A percentile compares a stretch with the other conserved stretches of the same genome.
Evolutionary conservation across 2,329 filamentous ascomycete genomes (phyloP).

Genomic region (Beauveria australis): DNA sequence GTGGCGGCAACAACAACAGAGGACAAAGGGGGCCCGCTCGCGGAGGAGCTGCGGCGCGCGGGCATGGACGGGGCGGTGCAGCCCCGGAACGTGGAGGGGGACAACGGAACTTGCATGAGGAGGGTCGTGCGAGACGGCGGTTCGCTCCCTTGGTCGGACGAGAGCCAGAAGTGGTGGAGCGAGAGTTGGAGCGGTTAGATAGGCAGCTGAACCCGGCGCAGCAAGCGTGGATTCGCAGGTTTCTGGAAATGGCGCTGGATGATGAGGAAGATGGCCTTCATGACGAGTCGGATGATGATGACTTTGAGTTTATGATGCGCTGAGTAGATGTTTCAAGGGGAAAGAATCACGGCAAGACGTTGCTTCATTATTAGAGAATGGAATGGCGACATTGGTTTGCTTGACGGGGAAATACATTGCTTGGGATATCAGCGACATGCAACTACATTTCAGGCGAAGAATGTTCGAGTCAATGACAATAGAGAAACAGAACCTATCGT

Average conservation of each 20-base stretch:
- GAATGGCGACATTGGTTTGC: background rate
- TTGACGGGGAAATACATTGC: background rate
- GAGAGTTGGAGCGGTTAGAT: background rate
- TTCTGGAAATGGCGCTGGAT: slow-evolving; percentile 45
- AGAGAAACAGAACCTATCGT: too few species aligned
- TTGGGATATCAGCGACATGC: background rate
- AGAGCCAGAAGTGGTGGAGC: background rate
- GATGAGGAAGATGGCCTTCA: slow-evolving; percentile 44
- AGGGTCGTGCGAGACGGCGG: slow-evolving; percentile 11
- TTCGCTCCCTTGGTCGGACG: slow-evolving; percentile 12
- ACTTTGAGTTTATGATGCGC: slow-evolving; percentile 14
- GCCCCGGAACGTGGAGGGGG: background rate
- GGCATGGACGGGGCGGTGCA: background rate
- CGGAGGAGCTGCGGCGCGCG: slow-evolving; percentile 7
- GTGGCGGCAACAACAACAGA: slow-evolving; percentile 11
- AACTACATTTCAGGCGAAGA: background rate
- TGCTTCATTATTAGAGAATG: background rate
- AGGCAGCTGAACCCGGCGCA: slow-evolving; percentile 37
- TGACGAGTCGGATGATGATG: slow-evolving; percentile 31
- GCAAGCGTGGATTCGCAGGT: slow-evolving; percentile 45
- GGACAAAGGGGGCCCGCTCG: slow-evolving; percentile 11
- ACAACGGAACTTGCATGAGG: background rate
- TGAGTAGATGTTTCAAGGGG: background rate
- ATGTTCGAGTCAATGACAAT: background rate
- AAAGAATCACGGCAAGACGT: background rate